A percentile compares a stretch with the other conserved stretches of the same genome.
Conservation (phyloP, 2,329 filamentous ascomycete species). For the Venturia carpophila region DNA sequence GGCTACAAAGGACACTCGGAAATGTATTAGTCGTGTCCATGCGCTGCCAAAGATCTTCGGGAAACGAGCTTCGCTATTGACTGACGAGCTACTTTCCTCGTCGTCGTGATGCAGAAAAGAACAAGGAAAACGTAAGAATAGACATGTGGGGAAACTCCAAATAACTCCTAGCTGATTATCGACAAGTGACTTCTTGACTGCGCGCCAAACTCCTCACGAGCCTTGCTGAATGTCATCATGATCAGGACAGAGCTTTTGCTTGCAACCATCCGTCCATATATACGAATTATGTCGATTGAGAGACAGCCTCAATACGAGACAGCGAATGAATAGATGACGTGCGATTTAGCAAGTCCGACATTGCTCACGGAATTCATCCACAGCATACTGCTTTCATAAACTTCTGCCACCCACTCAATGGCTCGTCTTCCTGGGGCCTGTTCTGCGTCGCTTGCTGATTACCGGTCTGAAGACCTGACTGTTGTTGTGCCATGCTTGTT, state of each 20-base stretch:
- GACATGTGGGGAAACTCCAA: neutral
- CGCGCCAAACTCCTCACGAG: neutral
- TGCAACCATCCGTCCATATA: neutral
- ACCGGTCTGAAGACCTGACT: constrained; percentile 5
- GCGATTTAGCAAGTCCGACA: neutral
- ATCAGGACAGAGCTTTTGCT: constrained; percentile 5
- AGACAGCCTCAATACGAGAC: neutral
- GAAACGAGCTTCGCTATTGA: neutral
- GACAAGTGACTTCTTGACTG: neutral
- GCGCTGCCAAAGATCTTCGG: neutral
- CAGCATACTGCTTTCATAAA: constrained; percentile 90
- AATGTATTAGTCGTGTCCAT: neutral
- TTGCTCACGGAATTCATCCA: constrained; percentile 40
- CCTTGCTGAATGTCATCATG: neutral
- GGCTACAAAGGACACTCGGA: neutral
- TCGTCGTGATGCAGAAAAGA: constrained; percentile 9
- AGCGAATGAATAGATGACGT: neutral
- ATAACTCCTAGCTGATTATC: constrained; percentile 6
- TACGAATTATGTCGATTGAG: neutral
- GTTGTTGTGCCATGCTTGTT: constrained; percentile 22
- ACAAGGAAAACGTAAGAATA: constrained; percentile 11
- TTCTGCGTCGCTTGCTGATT: constrained; percentile 43
- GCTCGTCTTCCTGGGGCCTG: constrained; percentile 55
- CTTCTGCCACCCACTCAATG: constrained; percentile 81
- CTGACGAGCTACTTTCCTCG: neutral